phyloP scores from a whole-genome alignment of 1,284 basidiomycete species.

The Fomitiporia mediterranea region DNA sequence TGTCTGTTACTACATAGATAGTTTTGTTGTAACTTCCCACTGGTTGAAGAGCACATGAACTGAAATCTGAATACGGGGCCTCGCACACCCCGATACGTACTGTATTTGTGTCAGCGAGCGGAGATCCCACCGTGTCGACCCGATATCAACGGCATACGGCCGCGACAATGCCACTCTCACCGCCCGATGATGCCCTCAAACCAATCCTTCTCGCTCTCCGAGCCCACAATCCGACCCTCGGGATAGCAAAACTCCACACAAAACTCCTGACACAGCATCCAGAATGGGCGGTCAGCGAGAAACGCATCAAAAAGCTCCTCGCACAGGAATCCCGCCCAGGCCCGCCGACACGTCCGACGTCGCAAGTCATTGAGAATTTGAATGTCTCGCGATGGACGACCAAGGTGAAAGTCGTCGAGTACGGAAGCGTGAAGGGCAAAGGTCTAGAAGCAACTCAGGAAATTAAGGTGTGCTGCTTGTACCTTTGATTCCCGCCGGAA shows the following conservation, averaged over 20 bases:
- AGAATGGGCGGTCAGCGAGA: constrained; percentile 77
- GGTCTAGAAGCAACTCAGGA: constrained; percentile 70
- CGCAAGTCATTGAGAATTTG: constrained; percentile 61
- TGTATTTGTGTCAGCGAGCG: too few relatives aligned
- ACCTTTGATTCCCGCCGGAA: not conserved
- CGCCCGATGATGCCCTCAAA: constrained; percentile 46
- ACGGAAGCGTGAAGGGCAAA: constrained; percentile 73
- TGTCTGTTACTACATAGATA: too few relatives aligned
- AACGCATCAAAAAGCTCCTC: constrained; percentile 67
- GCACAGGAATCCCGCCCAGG: constrained; percentile 33
- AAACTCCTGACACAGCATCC: constrained; percentile 55
- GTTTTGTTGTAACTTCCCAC: not conserved
- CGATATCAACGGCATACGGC: constrained; percentile 2
- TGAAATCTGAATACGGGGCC: not conserved
- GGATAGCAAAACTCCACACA: constrained; percentile 66
- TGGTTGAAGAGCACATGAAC: not conserved
- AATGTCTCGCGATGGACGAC: constrained; percentile 57
- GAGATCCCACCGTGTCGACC: too few relatives aligned
- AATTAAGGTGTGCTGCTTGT: constrained; percentile 33
- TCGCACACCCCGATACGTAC: not conserved
- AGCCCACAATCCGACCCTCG: constrained; percentile 55
- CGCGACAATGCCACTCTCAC: constrained; percentile 22
- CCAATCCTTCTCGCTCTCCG: constrained; percentile 38
- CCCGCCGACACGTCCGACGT: constrained; percentile 46
- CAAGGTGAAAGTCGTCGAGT: constrained; percentile 67